Conservation (phyloP, 2,329 filamentous ascomycete genomes). For the Cryoendolithus antarcticus region DNA sequence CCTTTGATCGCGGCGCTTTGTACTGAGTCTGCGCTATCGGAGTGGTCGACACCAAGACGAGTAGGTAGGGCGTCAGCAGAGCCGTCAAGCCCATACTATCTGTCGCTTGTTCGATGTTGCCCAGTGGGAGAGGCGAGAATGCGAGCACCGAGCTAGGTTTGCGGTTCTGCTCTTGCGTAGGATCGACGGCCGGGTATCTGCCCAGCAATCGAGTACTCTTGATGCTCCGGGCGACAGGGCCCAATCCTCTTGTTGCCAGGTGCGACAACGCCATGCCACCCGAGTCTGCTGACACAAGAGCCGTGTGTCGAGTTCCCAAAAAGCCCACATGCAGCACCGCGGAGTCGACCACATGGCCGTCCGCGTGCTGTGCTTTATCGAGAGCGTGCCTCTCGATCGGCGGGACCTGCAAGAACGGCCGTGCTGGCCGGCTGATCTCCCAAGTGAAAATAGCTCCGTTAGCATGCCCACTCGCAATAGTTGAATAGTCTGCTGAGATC, state of each 20-base stretch:
- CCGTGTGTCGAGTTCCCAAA: constrained; percentile 82
- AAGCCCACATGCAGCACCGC: constrained; percentile 88
- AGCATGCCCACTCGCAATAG: constrained; percentile 78
- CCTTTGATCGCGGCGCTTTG: constrained; percentile 82
- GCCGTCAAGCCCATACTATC: constrained; percentile 85
- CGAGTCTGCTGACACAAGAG: constrained; percentile 87
- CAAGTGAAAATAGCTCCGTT: constrained; percentile 92
- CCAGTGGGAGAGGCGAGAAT: constrained; percentile 78
- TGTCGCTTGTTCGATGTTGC: constrained; percentile 83
- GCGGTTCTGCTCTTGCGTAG: constrained; percentile 50
- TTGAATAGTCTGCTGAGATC: constrained; percentile 86
- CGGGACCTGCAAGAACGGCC: constrained; percentile 78
- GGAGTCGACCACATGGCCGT: constrained; percentile 71
- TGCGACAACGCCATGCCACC: constrained; percentile 97
- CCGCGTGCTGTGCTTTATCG: constrained; percentile 51
- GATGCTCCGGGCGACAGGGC: constrained; percentile 70
- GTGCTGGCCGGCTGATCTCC: constrained; percentile 72
- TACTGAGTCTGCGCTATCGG: constrained; percentile 93
- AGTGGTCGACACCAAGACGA: constrained; percentile 95
- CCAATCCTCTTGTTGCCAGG: constrained; percentile 80
- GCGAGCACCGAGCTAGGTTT: constrained; percentile 93
- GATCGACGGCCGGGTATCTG: constrained; percentile 64
- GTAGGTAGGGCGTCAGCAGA: constrained; percentile 85
- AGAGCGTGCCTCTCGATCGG: constrained; percentile 54
- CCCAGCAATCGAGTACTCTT: constrained; percentile 86